A percentile compares a stretch with the other conserved stretches of the same genome.
Conservation (phyloP, 1,284 basidiomycete species). For the Naganishia albida region DNA sequence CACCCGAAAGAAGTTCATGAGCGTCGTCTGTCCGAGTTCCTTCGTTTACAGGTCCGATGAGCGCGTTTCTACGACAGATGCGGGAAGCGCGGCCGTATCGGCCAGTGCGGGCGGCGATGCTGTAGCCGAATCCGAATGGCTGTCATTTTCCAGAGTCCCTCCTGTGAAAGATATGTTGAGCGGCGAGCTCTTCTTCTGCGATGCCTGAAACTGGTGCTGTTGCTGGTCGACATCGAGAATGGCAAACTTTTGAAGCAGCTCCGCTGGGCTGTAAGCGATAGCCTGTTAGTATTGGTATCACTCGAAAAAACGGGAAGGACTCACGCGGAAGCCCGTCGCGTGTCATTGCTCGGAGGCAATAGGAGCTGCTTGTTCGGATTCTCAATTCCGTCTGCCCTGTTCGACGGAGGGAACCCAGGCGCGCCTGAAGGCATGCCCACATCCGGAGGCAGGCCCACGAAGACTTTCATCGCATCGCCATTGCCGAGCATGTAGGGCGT, state of each 20-base stretch:
- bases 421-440: neutral
- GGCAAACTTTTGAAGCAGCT: conserved; percentile 24
- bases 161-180: conserved; percentile 16
- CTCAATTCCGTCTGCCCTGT: neutral
- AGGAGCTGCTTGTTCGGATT: conserved; percentile 8
- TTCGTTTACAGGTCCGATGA: neutral
- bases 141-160: conserved; percentile 2
- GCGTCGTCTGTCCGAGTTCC: too few species aligned
- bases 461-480: neutral
- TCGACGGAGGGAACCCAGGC: neutral
- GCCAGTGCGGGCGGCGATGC: conserved; percentile 3
- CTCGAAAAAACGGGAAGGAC: neutral
- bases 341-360: conserved; percentile 3
- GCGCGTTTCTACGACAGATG: neutral
- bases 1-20: too few species aligned
- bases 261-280: conserved; percentile 22
- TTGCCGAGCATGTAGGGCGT: conserved; percentile 12
- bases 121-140: conserved; percentile 5
- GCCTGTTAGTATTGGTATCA: neutral
- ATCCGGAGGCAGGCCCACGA: neutral
- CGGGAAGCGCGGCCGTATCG: neutral
- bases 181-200: conserved; percentile 16
- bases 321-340: conserved; percentile 33
- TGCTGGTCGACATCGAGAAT: conserved; percentile 26
- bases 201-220: conserved; percentile 2